A percentile compares a stretch with the other conserved stretches of the same genome.
Evolutionary conservation across 441 rosid species (phyloP).

Genomic region (Mallotus repandus): DNA sequence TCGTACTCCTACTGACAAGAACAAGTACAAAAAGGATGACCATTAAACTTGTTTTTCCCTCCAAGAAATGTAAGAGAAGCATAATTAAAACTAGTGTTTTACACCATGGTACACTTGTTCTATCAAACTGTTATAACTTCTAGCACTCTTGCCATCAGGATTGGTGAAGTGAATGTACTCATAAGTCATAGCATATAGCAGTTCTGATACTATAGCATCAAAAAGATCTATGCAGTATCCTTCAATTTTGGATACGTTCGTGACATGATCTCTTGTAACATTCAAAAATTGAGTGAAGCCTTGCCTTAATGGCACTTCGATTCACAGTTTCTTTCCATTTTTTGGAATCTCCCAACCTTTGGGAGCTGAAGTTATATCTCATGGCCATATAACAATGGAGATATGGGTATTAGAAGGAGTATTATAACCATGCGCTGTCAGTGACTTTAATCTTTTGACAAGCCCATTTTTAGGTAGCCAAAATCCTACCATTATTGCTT

Average conservation of each 20-base stretch:
- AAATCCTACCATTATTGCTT: constrained; percentile 39
- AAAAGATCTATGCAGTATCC: constrained; percentile 57
- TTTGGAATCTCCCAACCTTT: constrained; percentile 60
- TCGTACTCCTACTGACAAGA: constrained; percentile 34
- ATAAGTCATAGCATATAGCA: constrained; percentile 44
- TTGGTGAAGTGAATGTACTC: constrained; percentile 37
- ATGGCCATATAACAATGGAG: constrained; percentile 49
- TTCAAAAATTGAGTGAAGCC: constrained; percentile 41
- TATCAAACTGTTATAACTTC: constrained; percentile 39
- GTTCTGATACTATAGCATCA: constrained; percentile 29
- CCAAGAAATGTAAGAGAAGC: no score
- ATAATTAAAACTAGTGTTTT: not conserved
- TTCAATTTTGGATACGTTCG: not conserved
- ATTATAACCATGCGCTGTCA: not conserved
- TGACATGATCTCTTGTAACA: constrained; percentile 30
- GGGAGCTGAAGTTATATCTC: constrained; percentile 42
- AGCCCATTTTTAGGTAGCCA: constrained; percentile 45
- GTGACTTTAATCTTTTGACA: constrained; percentile 22
- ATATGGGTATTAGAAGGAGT: constrained; percentile 37
- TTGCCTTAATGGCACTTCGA: constrained; percentile 39
- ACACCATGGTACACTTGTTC: constrained; percentile 38
- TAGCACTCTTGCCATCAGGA: constrained; percentile 25
- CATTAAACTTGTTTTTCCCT: not conserved
- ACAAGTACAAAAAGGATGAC: not conserved
- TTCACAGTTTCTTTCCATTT: constrained; percentile 35